A percentile compares a stretch with the other conserved stretches of the same genome.
phyloP scores from a whole-genome alignment of 192 early-diverging fungal species.

The Backusella parvicylindrica region DNA sequence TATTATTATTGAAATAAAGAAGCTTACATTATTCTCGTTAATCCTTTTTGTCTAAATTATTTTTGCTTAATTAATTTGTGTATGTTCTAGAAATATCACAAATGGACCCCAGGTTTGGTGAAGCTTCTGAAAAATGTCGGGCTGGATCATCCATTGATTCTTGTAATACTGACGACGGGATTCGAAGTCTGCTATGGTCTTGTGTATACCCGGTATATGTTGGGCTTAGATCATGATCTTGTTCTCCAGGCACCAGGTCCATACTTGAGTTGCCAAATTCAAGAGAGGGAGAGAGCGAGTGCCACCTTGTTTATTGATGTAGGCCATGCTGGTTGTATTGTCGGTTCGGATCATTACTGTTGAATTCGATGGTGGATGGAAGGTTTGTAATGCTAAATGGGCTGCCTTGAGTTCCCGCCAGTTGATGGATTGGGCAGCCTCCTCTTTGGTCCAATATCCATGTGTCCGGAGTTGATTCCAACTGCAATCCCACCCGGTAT shows the following conservation, averaged over 20 bases:
- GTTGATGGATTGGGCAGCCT: conserved; percentile 26
- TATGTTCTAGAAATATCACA: too few relatives aligned
- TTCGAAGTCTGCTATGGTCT: conserved; percentile 2
- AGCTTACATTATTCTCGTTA: too few relatives aligned
- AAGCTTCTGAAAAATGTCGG: background rate
- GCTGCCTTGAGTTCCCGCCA: conserved; percentile 28
- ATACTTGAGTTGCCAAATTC: conserved; percentile 7
- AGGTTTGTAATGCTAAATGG: background rate
- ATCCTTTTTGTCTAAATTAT: too few relatives aligned
- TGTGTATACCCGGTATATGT: conserved; percentile 3
- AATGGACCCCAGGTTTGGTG: background rate
- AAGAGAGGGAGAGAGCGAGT: conserved; percentile 23
- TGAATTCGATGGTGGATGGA: background rate
- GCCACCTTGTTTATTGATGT: conserved; percentile 19
- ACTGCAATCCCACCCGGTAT: conserved; percentile 24
- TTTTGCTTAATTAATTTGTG: too few relatives aligned
- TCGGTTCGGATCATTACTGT: background rate
- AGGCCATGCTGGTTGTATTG: conserved; percentile 8
- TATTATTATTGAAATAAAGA: too few relatives aligned
- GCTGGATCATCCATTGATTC: conserved; percentile 11
- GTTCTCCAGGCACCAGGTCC: background rate
- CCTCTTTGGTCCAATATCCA: conserved; percentile 15
- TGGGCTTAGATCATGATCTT: background rate
- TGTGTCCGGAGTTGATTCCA: background rate
- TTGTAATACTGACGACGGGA: background rate